Percentiles rank a stretch among this genome's conserved stretches.
Evolutionary conservation across 768 basidiomycete genomes (phyloP).

Genomic region (Boletales sp.): DNA sequence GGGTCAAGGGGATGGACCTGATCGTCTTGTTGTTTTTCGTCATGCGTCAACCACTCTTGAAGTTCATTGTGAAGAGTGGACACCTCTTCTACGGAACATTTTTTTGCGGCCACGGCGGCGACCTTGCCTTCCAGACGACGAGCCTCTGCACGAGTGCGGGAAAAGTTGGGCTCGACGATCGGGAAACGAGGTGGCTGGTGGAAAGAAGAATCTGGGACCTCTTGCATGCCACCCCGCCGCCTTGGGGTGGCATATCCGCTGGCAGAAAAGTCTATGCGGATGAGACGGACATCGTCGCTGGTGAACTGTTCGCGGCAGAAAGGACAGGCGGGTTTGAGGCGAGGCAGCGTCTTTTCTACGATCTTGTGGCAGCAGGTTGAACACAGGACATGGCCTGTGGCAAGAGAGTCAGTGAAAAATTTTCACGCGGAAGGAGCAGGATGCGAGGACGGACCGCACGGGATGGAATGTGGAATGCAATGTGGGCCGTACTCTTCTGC

Average conservation of each 20-base stretch:
- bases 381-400: conserved; percentile 75
- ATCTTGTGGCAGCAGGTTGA: conserved; percentile 74
- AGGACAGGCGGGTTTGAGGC: conserved; percentile 72
- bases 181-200: conserved; percentile 47
- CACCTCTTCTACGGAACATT: conserved; percentile 86
- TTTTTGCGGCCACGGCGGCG: conserved; percentile 74
- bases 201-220: conserved; percentile 40
- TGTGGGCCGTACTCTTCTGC: conserved; percentile 80
- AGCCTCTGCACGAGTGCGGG: conserved; percentile 50
- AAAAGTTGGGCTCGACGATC: conserved; percentile 38
- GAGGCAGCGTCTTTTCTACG: conserved; percentile 72
- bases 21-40: conserved; percentile 52
- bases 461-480: conserved; percentile 74
- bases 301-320: conserved; percentile 80
- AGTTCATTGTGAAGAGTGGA: conserved; percentile 74
- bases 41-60: conserved; percentile 67
- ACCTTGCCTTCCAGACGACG: conserved; percentile 76
- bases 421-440: conserved; percentile 17
- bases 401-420: conserved; percentile 21
- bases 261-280: conserved; percentile 73
- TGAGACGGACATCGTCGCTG: conserved; percentile 62
- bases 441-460: conserved; percentile 58
- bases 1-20: conserved; percentile 48
- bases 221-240: conserved; percentile 48
- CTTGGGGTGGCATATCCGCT: conserved; percentile 70